Conservation (phyloP, 2,329 filamentous ascomycete species). For the Paecilomyces variotii region DNA sequence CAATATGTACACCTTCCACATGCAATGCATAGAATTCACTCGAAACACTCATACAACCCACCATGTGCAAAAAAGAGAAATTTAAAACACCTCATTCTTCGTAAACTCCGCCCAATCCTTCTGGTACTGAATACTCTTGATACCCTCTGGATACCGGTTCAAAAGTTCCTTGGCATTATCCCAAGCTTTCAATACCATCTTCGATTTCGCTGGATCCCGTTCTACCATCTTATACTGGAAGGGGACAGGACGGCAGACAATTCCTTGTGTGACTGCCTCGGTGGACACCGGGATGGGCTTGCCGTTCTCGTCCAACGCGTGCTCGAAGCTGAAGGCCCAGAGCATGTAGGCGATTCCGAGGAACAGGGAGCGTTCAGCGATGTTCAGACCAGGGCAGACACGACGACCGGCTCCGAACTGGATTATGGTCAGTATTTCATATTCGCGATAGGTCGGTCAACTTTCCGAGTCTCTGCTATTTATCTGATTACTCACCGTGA, state of each 20-base stretch:
- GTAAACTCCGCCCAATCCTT: conserved; percentile 5
- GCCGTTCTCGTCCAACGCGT: conserved; percentile 9
- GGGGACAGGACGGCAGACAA: conserved; percentile 2
- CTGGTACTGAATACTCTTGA: conserved; percentile 4
- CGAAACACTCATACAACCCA: background rate
- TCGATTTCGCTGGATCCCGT: background rate
- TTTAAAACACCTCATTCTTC: background rate
- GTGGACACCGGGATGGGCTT: conserved; percentile 2
- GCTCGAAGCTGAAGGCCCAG: conserved; percentile 20
- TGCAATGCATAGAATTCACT: background rate
- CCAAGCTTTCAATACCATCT: conserved; percentile 5
- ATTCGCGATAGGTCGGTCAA: background rate
- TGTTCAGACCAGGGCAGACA: conserved; percentile 20
- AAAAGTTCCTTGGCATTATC: conserved; percentile 6
- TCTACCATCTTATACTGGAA: conserved; percentile 1
- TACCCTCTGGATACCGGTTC: conserved; percentile 4
- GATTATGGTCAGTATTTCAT: background rate
- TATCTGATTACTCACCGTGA: conserved; percentile 3
- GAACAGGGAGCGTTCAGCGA: conserved; percentile 21
- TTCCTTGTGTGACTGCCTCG: conserved; percentile 7
- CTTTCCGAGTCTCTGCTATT: background rate
- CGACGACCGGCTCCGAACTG: conserved; percentile 20
- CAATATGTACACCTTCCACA: background rate
- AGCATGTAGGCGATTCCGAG: conserved; percentile 18
- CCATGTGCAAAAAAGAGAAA: background rate